Evolutionary conservation across 495 filamentous ascomycete genomes (phyloP), one percentile per base, ranked within the genome.

Genomic region (Thozetella sp.): DNA sequence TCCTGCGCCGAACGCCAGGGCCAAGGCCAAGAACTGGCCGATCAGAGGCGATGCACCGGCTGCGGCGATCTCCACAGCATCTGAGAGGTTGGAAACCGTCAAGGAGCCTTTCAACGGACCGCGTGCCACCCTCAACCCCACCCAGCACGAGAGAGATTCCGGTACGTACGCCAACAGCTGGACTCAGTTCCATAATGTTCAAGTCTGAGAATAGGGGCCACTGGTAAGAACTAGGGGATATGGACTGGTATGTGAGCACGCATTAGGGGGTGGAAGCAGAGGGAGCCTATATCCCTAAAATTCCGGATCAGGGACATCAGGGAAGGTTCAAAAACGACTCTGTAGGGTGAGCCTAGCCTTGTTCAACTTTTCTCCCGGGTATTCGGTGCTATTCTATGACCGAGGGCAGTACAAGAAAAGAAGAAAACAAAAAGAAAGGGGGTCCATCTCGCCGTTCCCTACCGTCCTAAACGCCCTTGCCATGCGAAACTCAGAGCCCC

Each of bases 131-230:
- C 60, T 63, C 24, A 62, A 55, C 51, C 55, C 58, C 20, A 62
- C 66, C 0, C 51, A 56, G 60, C 26, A 52, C 15, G 62, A 67
- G 25, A 48, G 56, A 20, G 53, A 58, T 15, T 22, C 62, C 1
- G 43, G 55, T 17, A 61, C 55, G 9, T 69, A 67, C 54, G 66
- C 56, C 1, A 69, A 66, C 22, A 69, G 66, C 54, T 71, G 66
- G 64, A 54, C 68, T 4, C 51, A 24, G n/a, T 63, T 62, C 22
- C 25, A 57, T 19, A 25, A 62, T 25, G 54, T 60, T 19, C 58
- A 63, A 51, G 15, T 65, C 3, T 65, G 54, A 65, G 11, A 15
- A 15, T 6, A 37, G 30, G 15, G 15, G 30, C 30, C 6, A 71
- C 56, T 57, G 79, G 43, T 59, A 56, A n/a, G 51, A 51, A n/a